These are phyloP conservation scores for Westerdykella aurantiaca DNA, from an alignment of 2,329 filamentous ascomycete genomes.

Conservation along the genomic window DNA sequence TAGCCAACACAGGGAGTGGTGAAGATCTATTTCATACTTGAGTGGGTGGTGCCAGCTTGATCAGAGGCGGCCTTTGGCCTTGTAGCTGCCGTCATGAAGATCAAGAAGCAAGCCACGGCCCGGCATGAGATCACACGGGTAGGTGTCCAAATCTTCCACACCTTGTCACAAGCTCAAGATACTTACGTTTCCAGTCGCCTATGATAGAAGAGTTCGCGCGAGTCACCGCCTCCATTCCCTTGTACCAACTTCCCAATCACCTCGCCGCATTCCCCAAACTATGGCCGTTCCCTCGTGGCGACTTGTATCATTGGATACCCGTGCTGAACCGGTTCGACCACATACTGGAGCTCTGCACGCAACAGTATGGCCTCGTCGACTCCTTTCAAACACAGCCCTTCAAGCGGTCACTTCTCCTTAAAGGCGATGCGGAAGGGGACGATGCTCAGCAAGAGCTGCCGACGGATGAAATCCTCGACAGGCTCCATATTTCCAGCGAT, in stretches of 20 bases:
- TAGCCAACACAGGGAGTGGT: no score
- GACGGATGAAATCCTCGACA: slow-evolving; percentile 43
- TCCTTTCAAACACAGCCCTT: slow-evolving; percentile 80
- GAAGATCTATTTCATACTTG: no score
- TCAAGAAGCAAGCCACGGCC: slow-evolving; percentile 51
- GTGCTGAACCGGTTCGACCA: slow-evolving; percentile 89
- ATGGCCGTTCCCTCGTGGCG: slow-evolving; percentile 94
- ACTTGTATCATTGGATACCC: slow-evolving; percentile 97
- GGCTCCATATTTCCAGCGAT: slow-evolving; percentile 62
- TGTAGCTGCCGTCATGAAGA: slow-evolving; percentile 43
- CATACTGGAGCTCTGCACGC: slow-evolving; percentile 75
- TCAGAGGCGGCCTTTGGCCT: background rate
- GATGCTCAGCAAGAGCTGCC: slow-evolving; percentile 29
- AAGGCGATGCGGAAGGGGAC: slow-evolving; percentile 46
- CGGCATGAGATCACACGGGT: slow-evolving; percentile 51
- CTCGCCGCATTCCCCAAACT: slow-evolving; percentile 75
- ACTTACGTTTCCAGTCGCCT: slow-evolving; percentile 59
- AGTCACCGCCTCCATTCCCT: slow-evolving; percentile 59
- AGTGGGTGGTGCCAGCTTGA: background rate
- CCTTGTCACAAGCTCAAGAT: background rate
- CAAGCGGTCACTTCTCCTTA: slow-evolving; percentile 57
- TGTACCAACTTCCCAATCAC: slow-evolving; percentile 70
- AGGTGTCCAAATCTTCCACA: slow-evolving; percentile 13
- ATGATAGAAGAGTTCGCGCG: slow-evolving; percentile 79
- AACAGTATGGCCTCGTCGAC: slow-evolving; percentile 70